A percentile compares a stretch with the other conserved stretches of the same genome.
Conservation (phyloP, 352 stramenopile species). For the Pythium diclinum region DNA sequence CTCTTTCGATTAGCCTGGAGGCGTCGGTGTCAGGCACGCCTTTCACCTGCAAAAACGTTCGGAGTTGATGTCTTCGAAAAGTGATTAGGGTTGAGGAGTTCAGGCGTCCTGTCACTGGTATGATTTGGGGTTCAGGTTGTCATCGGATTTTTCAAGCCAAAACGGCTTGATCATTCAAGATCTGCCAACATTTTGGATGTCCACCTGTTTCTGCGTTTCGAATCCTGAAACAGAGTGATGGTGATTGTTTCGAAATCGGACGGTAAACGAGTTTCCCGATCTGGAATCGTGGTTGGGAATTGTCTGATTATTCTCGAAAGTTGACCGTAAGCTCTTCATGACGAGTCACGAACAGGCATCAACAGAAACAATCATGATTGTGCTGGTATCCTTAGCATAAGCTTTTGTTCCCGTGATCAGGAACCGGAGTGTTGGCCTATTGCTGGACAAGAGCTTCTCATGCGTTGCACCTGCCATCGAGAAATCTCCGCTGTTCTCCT, state of each 20-base stretch:
- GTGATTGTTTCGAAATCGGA: not conserved
- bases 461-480: too few relatives aligned
- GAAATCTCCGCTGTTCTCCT: too few relatives aligned
- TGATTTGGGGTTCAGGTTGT: not conserved
- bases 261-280: not conserved
- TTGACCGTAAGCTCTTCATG: not conserved
- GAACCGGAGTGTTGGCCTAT: not conserved
- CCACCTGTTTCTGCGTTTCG: not conserved
- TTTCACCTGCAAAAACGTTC: slow-evolving; percentile 7
- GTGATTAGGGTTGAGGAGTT: slow-evolving; percentile 1
- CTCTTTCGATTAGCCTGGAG: slow-evolving; percentile 10
- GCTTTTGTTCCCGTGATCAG: too few relatives aligned
- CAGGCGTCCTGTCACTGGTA: not conserved
- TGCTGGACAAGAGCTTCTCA: not conserved
- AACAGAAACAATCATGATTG: slow-evolving; percentile 3
- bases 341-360: not conserved
- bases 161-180: too few relatives aligned
- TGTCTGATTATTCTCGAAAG: slow-evolving; percentile 2
- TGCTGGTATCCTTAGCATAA: not conserved
- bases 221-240: not conserved
- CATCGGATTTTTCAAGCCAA: too few relatives aligned
- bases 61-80: slow-evolving; percentile 2
- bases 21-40: not conserved
- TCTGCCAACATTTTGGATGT: not conserved
- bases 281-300: not conserved